Base-by-base conservation (phyloP, 2,329 filamentous ascomycete species). In the Aspergillus transmontanensis region DNA sequence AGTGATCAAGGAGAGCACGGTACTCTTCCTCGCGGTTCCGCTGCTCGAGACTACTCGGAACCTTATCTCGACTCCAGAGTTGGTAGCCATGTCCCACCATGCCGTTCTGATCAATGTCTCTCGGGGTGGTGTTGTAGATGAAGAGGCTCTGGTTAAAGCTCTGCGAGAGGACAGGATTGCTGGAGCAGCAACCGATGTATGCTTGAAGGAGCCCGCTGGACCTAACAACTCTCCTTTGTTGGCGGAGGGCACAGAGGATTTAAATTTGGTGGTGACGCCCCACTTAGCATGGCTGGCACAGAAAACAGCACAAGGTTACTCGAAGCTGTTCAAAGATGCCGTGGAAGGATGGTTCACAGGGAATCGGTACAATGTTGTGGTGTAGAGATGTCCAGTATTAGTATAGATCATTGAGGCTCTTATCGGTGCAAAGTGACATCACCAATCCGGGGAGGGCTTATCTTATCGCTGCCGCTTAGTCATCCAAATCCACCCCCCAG, bases 211-310 rank as follows among this genome's bases (percentile, higher is more conserved):
- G 66, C 84, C 84, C 21, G 79, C 76, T 4, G 79, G 76, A 0
- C 79, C 76, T 45, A 75, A 79, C 16, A 81, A 79, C 26, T 80
- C 77, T 6, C 78, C 80, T 0, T 71, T 85, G 53, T 68, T 85
- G 28, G 69, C 74, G 7, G 74, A 80, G n/a, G 81, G 82, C 21
- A 75, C 75, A 2, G 74, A 78, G 57, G 76, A 79, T 23, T 77
- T 85, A 14, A 85, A 85, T 63, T 71, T 87, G 63, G 79, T 84
- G 0, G 67, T 85, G 46, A 83, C 78, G 55, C 84, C 84, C 21
- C 85, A 87, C 73, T 64, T 85, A 45, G 84, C 85, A 1, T 87
- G 84, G 84, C 82, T 80, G 66, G 80, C 83, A 1, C 76, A 79
- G 54, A 79, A 74, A 66, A 86, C 83, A 5, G 75, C 82, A 62